Evolutionary conservation across 2,329 filamentous ascomycete species (phyloP), one percentile per base, ranked within the genome.

Genomic region (Xylariaceae sp.): DNA sequence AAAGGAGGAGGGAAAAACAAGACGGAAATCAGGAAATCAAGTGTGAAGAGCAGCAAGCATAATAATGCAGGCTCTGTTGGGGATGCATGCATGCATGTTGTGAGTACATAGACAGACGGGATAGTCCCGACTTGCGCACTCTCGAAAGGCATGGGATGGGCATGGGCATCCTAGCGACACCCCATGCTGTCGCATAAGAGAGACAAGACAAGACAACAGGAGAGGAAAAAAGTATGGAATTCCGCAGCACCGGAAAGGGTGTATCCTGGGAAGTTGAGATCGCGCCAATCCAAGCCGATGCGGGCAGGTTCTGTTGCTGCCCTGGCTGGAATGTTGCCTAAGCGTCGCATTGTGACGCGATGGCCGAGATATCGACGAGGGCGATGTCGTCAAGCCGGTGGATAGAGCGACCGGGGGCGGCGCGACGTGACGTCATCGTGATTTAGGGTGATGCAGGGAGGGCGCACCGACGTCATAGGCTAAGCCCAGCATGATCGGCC

Each of bases 401-500:
- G 6, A 15, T 39, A 30, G 17, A 53, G 18, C 11, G 35, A 53
- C 23, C 30, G 56, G 50, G 53, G 9, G 49, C 45, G 13, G 59
- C 53, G 61, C 57, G 57, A 30, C 17, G 55, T 64, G 63, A 64
- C 63, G 63, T 64, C 61, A 50, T 62, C 58, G 62, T 58, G 53
- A 56, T 55, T 54, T 41, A 51, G 51, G 49, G 58, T 64, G 61
- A 64, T 64, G 61, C 57, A 60, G 50, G 23, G 49, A 53, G 45
- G 23, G 34, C 49, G 44, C 23, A 45, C 15, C 18, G 47, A 62
- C 61, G 61, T 64, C 61, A 64, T 64, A 58, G 15, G 56, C 56
- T 51, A 58, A 17, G 56, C 56, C 53, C 18, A 50, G 17, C 6
- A 13, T 18, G 7, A 6, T 35, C 0, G 53, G 34, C 63, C 61